A percentile compares a stretch with the other conserved stretches of the same genome.
phyloP scores from a whole-genome alignment of 73 alveolate species.

The Paramecium caudatum region DNA sequence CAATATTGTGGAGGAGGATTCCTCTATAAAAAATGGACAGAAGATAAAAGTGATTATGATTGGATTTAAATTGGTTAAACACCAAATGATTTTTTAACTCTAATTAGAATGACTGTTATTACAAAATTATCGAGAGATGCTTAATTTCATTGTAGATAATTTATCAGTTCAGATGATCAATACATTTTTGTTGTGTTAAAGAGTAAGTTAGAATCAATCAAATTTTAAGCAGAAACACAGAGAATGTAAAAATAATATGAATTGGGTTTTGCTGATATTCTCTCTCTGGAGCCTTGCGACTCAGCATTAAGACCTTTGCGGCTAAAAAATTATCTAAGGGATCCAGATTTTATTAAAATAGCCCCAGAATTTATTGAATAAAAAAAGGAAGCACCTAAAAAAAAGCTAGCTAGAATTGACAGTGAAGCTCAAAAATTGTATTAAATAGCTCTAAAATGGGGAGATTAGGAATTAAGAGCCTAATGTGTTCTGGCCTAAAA shows the following conservation, averaged over 20 bases:
- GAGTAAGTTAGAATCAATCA: slow-evolving; percentile 40
- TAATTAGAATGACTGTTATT: slow-evolving; percentile 65
- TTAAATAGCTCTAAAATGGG: slow-evolving; percentile 66
- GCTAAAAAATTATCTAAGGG: slow-evolving; percentile 53
- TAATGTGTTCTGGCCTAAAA: slow-evolving; percentile 36
- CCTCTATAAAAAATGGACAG: slow-evolving; percentile 23
- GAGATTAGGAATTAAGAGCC: slow-evolving; percentile 66
- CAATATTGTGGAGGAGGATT: slow-evolving; percentile 51
- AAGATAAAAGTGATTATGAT: slow-evolving; percentile 61
- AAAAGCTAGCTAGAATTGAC: slow-evolving; percentile 57
- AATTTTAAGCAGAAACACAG: slow-evolving; percentile 53
- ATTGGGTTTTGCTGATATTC: slow-evolving; percentile 73
- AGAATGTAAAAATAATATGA: slow-evolving; percentile 65
- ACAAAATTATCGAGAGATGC: slow-evolving; percentile 68
- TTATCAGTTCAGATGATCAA: slow-evolving; percentile 68
- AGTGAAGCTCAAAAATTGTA: slow-evolving; percentile 62
- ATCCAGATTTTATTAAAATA: slow-evolving; percentile 28
- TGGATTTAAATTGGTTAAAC: slow-evolving; percentile 38
- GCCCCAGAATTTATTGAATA: slow-evolving; percentile 23
- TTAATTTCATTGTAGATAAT: slow-evolving; percentile 55
- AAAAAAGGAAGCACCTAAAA: slow-evolving; percentile 14
- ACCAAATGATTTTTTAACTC: slow-evolving; percentile 70
- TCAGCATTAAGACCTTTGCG: slow-evolving; percentile 70
- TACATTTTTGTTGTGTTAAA: slow-evolving; percentile 59
- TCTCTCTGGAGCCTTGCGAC: slow-evolving; percentile 77